These are phyloP conservation scores for Anthostomella pinea DNA, from an alignment of 2,329 filamentous ascomycete species.

Conservation along the genomic window DNA sequence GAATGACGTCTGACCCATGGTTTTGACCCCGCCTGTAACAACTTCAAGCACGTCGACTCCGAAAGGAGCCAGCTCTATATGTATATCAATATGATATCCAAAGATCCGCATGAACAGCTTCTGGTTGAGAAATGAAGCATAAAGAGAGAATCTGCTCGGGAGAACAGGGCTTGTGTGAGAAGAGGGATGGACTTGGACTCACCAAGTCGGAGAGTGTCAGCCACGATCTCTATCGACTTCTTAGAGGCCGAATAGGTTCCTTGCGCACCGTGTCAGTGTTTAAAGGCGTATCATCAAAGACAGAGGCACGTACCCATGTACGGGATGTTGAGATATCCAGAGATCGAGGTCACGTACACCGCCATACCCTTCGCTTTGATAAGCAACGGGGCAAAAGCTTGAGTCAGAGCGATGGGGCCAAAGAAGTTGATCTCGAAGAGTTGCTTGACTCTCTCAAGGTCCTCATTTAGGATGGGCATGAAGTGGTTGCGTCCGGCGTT, in stretches of 20 bases:
- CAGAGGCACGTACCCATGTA: constrained; percentile 20
- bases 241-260: constrained; percentile 30
- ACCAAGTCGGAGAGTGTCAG: constrained; percentile 28
- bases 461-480: constrained; percentile 26
- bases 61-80: constrained; percentile 27
- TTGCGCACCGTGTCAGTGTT: constrained; percentile 1
- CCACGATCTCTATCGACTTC: constrained; percentile 23
- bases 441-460: constrained; percentile 16
- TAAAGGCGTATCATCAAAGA: no score
- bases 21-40: constrained; percentile 25
- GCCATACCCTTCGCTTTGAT: constrained; percentile 28
- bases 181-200: no score
- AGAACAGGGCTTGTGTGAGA: no score
- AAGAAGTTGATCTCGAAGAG: constrained; percentile 32
- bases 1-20: constrained; percentile 27
- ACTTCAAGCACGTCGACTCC: constrained; percentile 27
- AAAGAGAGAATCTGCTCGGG: no score
- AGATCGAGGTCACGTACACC: constrained; percentile 25
- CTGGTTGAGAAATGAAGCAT: no score
- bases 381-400: constrained; percentile 27
- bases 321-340: constrained; percentile 24
- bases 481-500: constrained; percentile 29
- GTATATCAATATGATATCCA: no score
- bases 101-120: no score
- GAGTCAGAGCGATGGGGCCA: constrained; percentile 27